Evolutionary conservation across 2,329 filamentous ascomycete genomes (phyloP).

Genomic region (Fusarium proliferatum): DNA sequence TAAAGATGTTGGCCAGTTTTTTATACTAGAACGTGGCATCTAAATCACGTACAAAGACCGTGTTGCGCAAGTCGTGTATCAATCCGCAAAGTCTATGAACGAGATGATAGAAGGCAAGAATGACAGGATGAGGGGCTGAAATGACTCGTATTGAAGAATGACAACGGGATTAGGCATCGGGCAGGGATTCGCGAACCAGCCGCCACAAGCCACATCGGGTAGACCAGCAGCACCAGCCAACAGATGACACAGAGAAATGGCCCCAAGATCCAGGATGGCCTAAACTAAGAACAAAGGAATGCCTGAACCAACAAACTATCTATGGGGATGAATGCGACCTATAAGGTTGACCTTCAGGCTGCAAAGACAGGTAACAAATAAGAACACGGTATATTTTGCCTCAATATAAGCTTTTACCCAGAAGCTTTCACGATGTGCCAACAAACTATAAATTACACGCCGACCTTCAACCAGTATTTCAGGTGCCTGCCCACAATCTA

Average conservation of each 20-base stretch:
- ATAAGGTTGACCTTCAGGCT: too few species aligned
- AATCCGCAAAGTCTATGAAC: neutral
- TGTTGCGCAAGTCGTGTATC: rapidly evolving
- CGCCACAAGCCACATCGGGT: neutral
- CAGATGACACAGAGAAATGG: neutral
- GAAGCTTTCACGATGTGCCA: too few species aligned
- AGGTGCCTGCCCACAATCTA: neutral
- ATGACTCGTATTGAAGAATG: neutral
- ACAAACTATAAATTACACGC: too few species aligned
- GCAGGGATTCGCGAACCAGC: neutral
- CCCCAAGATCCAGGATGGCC: neutral
- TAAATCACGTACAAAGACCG: rapidly evolving
- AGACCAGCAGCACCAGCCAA: neutral
- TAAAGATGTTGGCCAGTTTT: neutral
- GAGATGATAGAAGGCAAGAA: neutral
- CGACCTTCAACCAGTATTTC: too few species aligned
- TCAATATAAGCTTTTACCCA: too few species aligned
- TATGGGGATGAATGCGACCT: too few species aligned
- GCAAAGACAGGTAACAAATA: too few species aligned
- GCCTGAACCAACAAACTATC: rapidly evolving
- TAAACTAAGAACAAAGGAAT: neutral
- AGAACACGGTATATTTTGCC: too few species aligned
- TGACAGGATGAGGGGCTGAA: neutral
- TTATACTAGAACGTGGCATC: rapidly evolving
- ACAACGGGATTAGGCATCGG: neutral